Evolutionary conservation across 208 protist species (phyloP).

Genomic region (Plasmodiophora brassicae): DNA sequence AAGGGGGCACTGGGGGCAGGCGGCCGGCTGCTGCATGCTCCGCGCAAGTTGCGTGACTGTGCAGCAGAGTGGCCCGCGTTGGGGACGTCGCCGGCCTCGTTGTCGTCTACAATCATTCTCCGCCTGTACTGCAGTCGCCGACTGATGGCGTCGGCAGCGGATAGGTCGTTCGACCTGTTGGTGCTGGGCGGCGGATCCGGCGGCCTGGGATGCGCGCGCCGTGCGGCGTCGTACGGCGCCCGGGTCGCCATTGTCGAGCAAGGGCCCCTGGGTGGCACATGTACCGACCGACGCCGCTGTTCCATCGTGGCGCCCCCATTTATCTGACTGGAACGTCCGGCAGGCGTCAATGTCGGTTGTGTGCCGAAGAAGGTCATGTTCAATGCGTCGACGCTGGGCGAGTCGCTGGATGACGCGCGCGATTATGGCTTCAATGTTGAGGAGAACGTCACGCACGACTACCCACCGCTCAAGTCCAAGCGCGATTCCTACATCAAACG

Average conservation of each 20-base stretch:
- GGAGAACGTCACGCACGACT: constrained; percentile 41
- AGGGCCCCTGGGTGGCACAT: constrained; percentile 42
- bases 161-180: constrained; percentile 31
- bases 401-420: not conserved
- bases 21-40: too few species aligned
- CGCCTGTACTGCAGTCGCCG: too few species aligned
- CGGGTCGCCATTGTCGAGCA: constrained; percentile 51
- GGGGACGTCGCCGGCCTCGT: too few species aligned
- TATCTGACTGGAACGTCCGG: not conserved
- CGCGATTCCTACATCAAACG: constrained; percentile 62
- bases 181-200: constrained; percentile 50
- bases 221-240: constrained; percentile 56
- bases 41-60: too few species aligned
- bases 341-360: constrained; percentile 73
- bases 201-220: constrained; percentile 55
- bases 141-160: too few species aligned
- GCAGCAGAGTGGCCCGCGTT: too few species aligned
- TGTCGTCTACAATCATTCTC: too few species aligned
- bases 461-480: constrained; percentile 49
- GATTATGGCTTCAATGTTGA: not conserved
- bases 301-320: constrained; percentile 39
- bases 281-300: not conserved
- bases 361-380: constrained; percentile 72
- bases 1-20: too few species aligned
- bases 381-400: not conserved